Evolutionary conservation across 345 rosid species (phyloP), one percentile per base, ranked within the genome.

Genomic region (Aquilaria malaccensis): DNA sequence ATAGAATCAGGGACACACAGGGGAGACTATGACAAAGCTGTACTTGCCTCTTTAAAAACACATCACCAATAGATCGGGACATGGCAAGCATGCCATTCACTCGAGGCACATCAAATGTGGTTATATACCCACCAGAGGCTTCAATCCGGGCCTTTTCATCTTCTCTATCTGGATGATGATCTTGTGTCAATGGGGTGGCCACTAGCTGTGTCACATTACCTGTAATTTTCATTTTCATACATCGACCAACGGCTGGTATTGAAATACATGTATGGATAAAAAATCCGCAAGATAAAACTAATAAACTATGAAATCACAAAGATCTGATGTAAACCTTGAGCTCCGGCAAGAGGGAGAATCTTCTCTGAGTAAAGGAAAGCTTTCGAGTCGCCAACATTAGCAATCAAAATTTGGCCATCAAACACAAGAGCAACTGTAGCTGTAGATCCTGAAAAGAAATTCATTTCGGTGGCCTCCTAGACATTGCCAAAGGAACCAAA

Each of bases 31-130:
- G 29, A 13, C 10, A 56, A 31, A 12, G 14, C 11, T 2, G 47
- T 4, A 49, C 13, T 61, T 11, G 55, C 74, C 51, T 66, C 47
- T 62, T 74, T 47, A 62, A 45, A 58, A 54, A 50, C 9, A 74
- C 51, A 56, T 74, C 69, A 11, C 79, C 72, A 33, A 67, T 70
- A 6, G 75, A 55, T 29, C 67, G 69, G 10, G 75, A 75, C 59
- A 62, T n/a, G 1, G 71, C 77, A 31, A 69, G 73, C 12, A 61
- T 11, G 30, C 74, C 77, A 52, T 61, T 69, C 29, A 69, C 71
- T 56, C 70, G 52, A 61, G 71, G 74, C 50, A 74, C 68, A 31
- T 61, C 65, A 67, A 31, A 6, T 10, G n/a, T 12, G 43, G 13
- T 45, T 30, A 74, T 71, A 13, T 50, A 66, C 13, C 74, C 74